These are phyloP conservation scores for Penicillium maclennaniae DNA, from an alignment of 495 filamentous ascomycete genomes.

Conservation along the genomic window DNA sequence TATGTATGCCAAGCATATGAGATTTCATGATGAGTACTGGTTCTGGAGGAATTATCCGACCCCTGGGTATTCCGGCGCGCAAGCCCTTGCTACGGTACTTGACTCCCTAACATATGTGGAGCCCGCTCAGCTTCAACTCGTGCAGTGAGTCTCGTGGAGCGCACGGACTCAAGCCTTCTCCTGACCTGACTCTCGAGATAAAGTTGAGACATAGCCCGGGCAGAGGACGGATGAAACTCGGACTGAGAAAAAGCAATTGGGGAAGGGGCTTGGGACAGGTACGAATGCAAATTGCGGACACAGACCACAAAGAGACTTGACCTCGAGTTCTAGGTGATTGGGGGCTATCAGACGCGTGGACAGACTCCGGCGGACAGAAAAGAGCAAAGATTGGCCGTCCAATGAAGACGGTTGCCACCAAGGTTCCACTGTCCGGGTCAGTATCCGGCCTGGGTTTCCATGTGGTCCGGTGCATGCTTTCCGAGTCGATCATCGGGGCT, in stretches of 20 bases:
- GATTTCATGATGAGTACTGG: not conserved
- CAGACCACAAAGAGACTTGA: no score
- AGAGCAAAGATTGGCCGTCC: conserved; percentile 13
- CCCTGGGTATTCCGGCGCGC: not conserved
- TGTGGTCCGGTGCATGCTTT: conserved; percentile 31
- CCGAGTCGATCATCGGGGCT: conserved; percentile 31
- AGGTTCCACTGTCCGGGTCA: conserved; percentile 23
- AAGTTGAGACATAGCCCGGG: not conserved
- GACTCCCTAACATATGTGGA: not conserved
- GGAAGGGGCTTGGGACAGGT: not conserved
- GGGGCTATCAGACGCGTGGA: not conserved
- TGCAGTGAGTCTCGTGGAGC: not conserved
- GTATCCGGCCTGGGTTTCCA: conserved; percentile 25
- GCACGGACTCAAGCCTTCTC: not conserved
- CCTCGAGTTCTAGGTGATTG: no score
- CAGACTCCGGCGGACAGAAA: not conserved
- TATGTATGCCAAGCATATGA: conserved; percentile 2
- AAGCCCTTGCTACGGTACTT: not conserved
- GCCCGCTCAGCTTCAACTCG: not conserved
- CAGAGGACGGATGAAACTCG: not conserved
- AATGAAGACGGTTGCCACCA: conserved; percentile 6
- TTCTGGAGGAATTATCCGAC: conserved; percentile 4
- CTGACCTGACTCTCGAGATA: not conserved
- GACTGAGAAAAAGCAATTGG: not conserved
- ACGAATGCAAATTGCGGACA: no score